phyloP scores from a whole-genome alignment of 2,329 filamentous ascomycete genomes.

The Phaeosphaeriaceae sp. region DNA sequence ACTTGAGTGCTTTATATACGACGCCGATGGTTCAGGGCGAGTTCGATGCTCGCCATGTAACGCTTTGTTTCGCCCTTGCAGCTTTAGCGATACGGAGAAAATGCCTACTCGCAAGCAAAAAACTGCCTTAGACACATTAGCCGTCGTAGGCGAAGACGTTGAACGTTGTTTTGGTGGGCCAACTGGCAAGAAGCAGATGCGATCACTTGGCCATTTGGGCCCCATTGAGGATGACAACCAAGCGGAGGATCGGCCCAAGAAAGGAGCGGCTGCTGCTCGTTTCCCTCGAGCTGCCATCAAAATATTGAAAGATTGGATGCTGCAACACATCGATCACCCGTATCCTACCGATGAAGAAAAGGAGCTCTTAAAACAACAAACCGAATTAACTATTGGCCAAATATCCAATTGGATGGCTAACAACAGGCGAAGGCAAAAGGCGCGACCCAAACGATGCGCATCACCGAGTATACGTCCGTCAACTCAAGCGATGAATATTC shows the following conservation, averaged over 20 bases:
- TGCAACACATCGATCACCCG: conserved; percentile 78
- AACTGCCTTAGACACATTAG: conserved; percentile 55
- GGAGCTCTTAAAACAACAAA: conserved; percentile 76
- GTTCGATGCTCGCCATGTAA: conserved; percentile 55
- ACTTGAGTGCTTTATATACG: conserved; percentile 56
- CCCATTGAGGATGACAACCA: conserved; percentile 42
- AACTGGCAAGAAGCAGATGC: conserved; percentile 48
- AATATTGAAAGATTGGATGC: conserved; percentile 83
- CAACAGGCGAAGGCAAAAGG: conserved; percentile 81
- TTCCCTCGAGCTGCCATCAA: conserved; percentile 83
- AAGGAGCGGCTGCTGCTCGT: conserved; percentile 48
- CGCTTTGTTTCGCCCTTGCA: conserved; percentile 57
- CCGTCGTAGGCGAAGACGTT: conserved; percentile 53
- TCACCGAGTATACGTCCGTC: conserved; percentile 72
- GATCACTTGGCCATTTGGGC: conserved; percentile 43
- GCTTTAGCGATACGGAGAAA: conserved; percentile 49
- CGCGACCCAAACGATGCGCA: conserved; percentile 68
- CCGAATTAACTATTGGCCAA: conserved; percentile 80
- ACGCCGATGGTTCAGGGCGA: conserved; percentile 46
- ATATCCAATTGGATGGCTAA: conserved; percentile 95
- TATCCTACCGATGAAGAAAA: conserved; percentile 91
- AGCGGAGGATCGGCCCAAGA: conserved; percentile 38
- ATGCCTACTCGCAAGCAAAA: conserved; percentile 38
- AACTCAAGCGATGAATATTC: conserved; percentile 74
- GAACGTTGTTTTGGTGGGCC: conserved; percentile 41